Evolutionary conservation across 805 yeast species (phyloP), one percentile per base, ranked within the genome.

Genomic region (Wickerhamomyces pijperi): DNA sequence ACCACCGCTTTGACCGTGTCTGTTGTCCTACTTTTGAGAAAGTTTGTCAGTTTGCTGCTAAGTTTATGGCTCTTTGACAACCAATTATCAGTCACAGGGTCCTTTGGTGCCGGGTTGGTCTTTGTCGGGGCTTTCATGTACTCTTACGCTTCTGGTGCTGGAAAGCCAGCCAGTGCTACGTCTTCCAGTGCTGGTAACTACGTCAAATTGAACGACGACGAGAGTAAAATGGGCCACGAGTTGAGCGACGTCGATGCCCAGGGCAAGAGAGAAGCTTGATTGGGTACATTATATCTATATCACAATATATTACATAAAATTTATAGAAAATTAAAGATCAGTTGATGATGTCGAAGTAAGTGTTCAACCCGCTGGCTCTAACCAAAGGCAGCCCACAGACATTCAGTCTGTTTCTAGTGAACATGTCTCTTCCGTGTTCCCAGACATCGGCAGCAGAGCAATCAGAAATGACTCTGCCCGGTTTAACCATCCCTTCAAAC

Each of bases 1-100:
- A 67, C 78, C 1, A 63, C 72, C n/a, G 80, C 88, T 0, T 53
- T 82, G 34, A 76, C 84, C 0, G 71, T 82, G 2, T 68, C 78
- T 0, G 71, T 82, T 12, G 71, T 77, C 1, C 60, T 82, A 19
- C 62, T 78, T 28, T 54, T 80, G 11, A 65, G 92, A 36, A 78
- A 81, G 54, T 72, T 81, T 42, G 55, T 68, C 9, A 76, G 84
- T 40, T 58, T 83, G 42, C 38, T 74, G 28, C 46, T 82, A 18
- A 77, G 85, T 41, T 63, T 78, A 40, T 48, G 58, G 28, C 33
- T 77, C 3, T 81, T 78, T 54, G 69, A 68, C 17, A 74, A 68
- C 48, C 43, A 47, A 2, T 48, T 79, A 38, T 51, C 59, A 23
- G 6, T 45, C 19, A 46, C 64, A 34, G 69, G 68, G 38, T 50